Evolutionary conservation across 2,329 filamentous ascomycete species (phyloP).

Genomic region (Ceratocystiopsis sp.): DNA sequence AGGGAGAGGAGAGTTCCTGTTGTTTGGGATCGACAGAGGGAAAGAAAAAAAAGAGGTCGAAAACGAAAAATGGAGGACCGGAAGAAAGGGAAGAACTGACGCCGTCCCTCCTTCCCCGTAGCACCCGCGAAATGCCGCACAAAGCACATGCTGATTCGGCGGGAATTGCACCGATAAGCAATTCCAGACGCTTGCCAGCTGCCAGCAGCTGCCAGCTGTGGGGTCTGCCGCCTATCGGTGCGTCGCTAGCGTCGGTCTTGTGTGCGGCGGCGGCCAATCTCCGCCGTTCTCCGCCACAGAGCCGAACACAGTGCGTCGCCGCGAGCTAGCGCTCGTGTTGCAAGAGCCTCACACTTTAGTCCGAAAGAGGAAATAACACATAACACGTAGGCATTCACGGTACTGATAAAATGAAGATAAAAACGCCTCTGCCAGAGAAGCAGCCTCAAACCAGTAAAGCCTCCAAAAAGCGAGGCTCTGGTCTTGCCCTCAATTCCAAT

Average conservation of each 20-base stretch:
- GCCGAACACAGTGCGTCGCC: not conserved
- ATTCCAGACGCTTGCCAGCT: not conserved
- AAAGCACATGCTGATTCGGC: constrained; percentile 1
- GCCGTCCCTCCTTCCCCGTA: not conserved
- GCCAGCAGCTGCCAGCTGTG: not conserved
- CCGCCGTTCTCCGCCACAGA: constrained; percentile 9
- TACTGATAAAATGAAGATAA: too few relatives aligned
- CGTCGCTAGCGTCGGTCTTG: constrained; percentile 6
- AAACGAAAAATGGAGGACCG: not conserved
- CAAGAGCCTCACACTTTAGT: too few relatives aligned
- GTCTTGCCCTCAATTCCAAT: too few relatives aligned
- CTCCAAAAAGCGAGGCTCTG: too few relatives aligned
- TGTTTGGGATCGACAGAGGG: too few relatives aligned
- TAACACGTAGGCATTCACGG: too few relatives aligned
- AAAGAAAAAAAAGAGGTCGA: constrained; percentile 2
- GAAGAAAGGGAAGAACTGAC: not conserved
- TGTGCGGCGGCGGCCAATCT: constrained; percentile 7
- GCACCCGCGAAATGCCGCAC: constrained; percentile 4
- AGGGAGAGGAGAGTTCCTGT: not conserved
- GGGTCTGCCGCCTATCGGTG: not conserved
- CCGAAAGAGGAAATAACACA: too few relatives aligned
- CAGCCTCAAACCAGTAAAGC: too few relatives aligned
- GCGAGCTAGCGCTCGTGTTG: too few relatives aligned
- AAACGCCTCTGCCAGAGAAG: too few relatives aligned
- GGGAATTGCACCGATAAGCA: constrained; percentile 4